Evolutionary conservation across 768 basidiomycete genomes (phyloP).

Genomic region (Mycena venus): DNA sequence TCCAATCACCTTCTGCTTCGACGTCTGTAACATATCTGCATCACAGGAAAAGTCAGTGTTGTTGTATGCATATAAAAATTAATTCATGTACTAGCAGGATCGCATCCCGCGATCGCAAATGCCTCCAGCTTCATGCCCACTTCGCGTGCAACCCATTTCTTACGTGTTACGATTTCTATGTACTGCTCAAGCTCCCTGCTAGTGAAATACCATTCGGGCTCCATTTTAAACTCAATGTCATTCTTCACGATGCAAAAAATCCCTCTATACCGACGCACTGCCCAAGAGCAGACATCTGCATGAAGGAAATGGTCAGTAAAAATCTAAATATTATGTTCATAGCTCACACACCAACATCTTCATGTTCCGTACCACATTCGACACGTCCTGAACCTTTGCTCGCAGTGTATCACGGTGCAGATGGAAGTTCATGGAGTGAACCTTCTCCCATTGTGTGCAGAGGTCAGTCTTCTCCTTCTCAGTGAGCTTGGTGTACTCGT

Average conservation of each 20-base stretch:
- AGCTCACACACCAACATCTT: conserved; percentile 19
- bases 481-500: conserved; percentile 21
- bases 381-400: conserved; percentile 23
- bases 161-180: conserved; percentile 28
- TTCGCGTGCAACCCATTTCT: conserved; percentile 17
- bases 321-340: not conserved
- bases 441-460: not conserved
- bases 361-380: conserved; percentile 11
- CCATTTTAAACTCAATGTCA: conserved; percentile 27
- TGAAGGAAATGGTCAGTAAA: not conserved
- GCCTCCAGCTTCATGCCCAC: conserved; percentile 30
- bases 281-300: conserved; percentile 21
- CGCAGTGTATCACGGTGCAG: conserved; percentile 13
- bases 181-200: conserved; percentile 26
- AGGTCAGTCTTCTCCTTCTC: conserved; percentile 5
- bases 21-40: not conserved
- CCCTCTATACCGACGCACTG: conserved; percentile 36
- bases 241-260: conserved; percentile 40
- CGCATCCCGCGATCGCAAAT: conserved; percentile 32
- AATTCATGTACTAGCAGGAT: conserved; percentile 18
- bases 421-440: not conserved
- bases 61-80: not conserved
- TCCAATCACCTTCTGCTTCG: not conserved
- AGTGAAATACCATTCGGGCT: conserved; percentile 39
- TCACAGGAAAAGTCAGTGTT: not conserved